Base-by-base conservation (phyloP, 2,329 filamentous ascomycete species). In the Cladorrhinum sp. region DNA sequence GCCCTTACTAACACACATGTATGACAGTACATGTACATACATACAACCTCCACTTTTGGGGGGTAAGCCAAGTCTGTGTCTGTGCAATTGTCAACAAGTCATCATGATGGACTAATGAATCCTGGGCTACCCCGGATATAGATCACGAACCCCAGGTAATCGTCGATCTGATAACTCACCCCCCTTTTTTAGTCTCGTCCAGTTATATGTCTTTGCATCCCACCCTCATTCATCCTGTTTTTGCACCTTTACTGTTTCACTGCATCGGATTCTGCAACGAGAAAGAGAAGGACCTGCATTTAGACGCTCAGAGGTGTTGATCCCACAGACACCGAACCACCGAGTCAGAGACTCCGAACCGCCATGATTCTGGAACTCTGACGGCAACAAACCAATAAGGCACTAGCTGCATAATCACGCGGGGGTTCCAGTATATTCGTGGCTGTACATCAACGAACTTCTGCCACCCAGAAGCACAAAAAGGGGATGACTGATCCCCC, bases 311-410 rank as follows among this genome's bases (percentile, higher is more conserved):
- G 13, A 20, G 16, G 32, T 22, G 36, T n/a, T 27, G 8, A 49
- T 56, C 32, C 16, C 6, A 36, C 52, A 45, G 24, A 56, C 9
- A 24, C 53, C 53, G 53, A 56, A 25, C 2, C 18, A 13, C 24
- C 24, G 38, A 56, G 49, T 50, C 49, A 50, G 49, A 25, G 6
- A 20, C 2, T 22, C 38, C 53, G 38, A 56, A 56, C 38, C 25
- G 16, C 38, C n/a, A 10, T 12, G 32, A 36, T 18, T 38, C 25
- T 24, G 13, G 18, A 50, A 20, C 5, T 20, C 48, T 12, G 18
- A 56, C 41, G 53, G 36, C 38, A 48, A 49, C 16, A 56, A n/a
- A 18, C 32, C 10, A 56, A 36, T 38, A 12, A 52, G 50, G 24
- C 29, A 32, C 25, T 54, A 45, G 8, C 3, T 56, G 38, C 38